A percentile compares a stretch with the other conserved stretches of the same genome.
Conservation (phyloP, 805 yeast species). For the Lipomyces lipofer region DNA sequence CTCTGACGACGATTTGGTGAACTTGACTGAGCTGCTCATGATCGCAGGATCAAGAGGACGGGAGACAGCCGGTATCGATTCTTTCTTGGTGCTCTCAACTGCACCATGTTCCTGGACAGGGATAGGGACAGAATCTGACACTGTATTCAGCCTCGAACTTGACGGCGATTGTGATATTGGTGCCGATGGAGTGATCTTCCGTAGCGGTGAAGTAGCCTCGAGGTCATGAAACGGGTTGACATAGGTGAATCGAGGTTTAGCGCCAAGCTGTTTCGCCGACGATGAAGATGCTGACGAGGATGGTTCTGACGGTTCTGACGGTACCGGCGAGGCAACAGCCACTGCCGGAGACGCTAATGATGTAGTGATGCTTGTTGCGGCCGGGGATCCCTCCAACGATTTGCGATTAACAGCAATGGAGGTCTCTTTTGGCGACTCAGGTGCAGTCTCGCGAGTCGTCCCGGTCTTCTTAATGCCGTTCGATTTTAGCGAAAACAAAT, state of each 20-base stretch:
- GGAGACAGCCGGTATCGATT: neutral
- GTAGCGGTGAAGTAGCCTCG: constrained; percentile 17
- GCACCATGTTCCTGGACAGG: neutral
- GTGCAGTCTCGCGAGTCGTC: too few relatives aligned
- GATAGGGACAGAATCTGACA: neutral
- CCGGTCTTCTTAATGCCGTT: too few relatives aligned
- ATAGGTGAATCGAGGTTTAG: constrained; percentile 22
- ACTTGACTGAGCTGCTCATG: constrained; percentile 5
- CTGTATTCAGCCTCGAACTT: neutral
- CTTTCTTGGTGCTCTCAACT: neutral
- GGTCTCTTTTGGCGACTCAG: too few relatives aligned
- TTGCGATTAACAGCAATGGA: too few relatives aligned
- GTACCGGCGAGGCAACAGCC: neutral
- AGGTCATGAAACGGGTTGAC: constrained; percentile 23
- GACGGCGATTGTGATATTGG: neutral
- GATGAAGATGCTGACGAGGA: neutral
- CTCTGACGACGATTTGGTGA: neutral
- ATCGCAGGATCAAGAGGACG: constrained; percentile 8
- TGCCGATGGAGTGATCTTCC: constrained; percentile 1
- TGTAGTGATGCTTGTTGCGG: too few relatives aligned
- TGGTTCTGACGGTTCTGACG: too few relatives aligned
- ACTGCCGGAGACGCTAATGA: too few relatives aligned
- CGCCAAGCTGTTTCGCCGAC: neutral
- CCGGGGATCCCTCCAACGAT: too few relatives aligned
- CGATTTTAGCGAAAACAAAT: too few relatives aligned